A percentile compares a stretch with the other conserved stretches of the same genome.
phyloP scores from a whole-genome alignment of 192 early-diverging fungal species.

The Backusella circina region DNA sequence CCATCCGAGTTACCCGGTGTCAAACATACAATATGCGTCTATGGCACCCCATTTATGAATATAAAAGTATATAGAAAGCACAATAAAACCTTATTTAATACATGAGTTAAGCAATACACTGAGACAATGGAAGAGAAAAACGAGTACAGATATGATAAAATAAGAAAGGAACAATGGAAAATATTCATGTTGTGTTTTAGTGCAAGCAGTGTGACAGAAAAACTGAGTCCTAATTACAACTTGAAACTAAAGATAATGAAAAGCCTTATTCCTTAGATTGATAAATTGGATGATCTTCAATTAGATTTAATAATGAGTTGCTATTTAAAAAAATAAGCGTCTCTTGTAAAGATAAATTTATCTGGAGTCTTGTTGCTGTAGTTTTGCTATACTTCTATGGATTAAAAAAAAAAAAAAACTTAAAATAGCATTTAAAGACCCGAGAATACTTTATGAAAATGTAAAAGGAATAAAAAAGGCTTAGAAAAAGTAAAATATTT shows the following conservation, averaged over 20 bases:
- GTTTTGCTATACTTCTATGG: slow-evolving; percentile 5
- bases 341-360: neutral
- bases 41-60: neutral
- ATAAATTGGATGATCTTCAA: too few relatives aligned
- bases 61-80: neutral
- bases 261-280: too few relatives aligned
- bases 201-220: too few relatives aligned
- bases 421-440: neutral
- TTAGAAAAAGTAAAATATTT: neutral
- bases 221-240: too few relatives aligned
- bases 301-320: too few relatives aligned
- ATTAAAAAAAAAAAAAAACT: neutral
- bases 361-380: neutral
- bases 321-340: too few relatives aligned
- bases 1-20: neutral
- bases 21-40: neutral
- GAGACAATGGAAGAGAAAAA: neutral
- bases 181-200: too few relatives aligned
- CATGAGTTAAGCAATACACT: neutral
- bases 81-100: neutral
- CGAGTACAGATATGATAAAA: too few relatives aligned
- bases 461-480: neutral
- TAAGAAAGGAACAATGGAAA: too few relatives aligned
- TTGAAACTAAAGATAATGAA: too few relatives aligned
- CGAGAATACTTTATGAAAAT: neutral